Evolutionary conservation across 352 stramenopile genomes (phyloP), one percentile per base, ranked within the genome.

Genomic region (Phytophthora hybrid): DNA sequence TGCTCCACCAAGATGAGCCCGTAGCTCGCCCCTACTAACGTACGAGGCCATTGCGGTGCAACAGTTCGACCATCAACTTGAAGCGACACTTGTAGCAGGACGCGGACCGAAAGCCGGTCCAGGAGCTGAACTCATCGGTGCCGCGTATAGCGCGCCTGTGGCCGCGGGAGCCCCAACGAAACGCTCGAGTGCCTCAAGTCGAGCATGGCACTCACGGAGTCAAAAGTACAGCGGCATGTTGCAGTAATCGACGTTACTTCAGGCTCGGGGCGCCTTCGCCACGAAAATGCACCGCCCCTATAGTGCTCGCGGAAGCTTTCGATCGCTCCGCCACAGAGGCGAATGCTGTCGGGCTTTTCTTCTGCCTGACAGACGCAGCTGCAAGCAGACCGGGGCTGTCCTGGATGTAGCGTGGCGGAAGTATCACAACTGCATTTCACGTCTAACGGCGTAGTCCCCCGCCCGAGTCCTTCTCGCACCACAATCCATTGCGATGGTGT

Each of bases 391-490:
- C 23, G 56, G 32, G 56, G 37, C 69, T 59, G 34, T 64, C 57
- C 53, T 5, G 46, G 51, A 31, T 63, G 56, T 51, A 59, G 57
- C 41, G 37, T 72, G 34, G 63, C 47, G 37, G 31, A 61, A 31
- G 11, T 14, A 58, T 53, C 72, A 81, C 67, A 84, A 75, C 47
- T 69, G 9, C 54, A 82, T 78, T 79, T 80, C 67, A 84, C 77
- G 74, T 84, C 77, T 82, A 80, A 74, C 77, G 69, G 70, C 77
- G 74, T 80, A 80, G 69, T 75, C 13, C 66, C 61, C 63, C 65
- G 11, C 19, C 31, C 55, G 16, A 62, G 32, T 62, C 31, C 37
- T 64, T 51, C 49, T 67, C 54, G 31, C 62, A 76, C 34, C 51
- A 54, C 63, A 67, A 49, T 44, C 63, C 53, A 59, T 69, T 47